These are phyloP conservation scores for Candida verbasci DNA, from an alignment of 805 yeast genomes.

Conservation along the genomic window DNA sequence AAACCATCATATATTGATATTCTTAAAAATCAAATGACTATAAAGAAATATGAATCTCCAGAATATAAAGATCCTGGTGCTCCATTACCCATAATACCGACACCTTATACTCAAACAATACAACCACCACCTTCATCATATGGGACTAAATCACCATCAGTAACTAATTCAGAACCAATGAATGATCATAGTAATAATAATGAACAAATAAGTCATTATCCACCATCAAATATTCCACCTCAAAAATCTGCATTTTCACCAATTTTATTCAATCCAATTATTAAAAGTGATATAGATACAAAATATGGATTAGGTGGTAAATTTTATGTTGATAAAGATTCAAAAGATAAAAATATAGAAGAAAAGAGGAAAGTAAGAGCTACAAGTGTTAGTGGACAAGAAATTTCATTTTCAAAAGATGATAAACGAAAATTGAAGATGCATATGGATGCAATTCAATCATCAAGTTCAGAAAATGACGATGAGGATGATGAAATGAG, in stretches of 20 bases:
- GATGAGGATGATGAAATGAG: slow-evolving; percentile 28
- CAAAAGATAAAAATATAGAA: slow-evolving; percentile 17
- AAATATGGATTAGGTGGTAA: slow-evolving; percentile 90
- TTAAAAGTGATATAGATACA: slow-evolving; percentile 71
- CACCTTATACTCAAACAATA: slow-evolving; percentile 23
- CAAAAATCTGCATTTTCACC: slow-evolving; percentile 75
- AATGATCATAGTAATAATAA: neutral
- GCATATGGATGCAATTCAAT: slow-evolving; percentile 3
- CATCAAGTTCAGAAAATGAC: slow-evolving; percentile 23
- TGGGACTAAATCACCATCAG: neutral
- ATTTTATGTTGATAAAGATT: slow-evolving; percentile 56
- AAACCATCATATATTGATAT: slow-evolving; percentile 36
- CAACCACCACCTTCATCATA: no score
- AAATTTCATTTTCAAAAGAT: slow-evolving; percentile 9
- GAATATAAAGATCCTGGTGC: slow-evolving; percentile 83
- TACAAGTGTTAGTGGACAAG: slow-evolving; percentile 31
- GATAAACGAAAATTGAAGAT: slow-evolving; percentile 7
- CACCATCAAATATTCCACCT: slow-evolving; percentile 2
- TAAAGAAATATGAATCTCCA: slow-evolving; percentile 26
- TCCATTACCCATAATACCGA: slow-evolving; percentile 58
- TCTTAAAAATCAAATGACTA: slow-evolving; percentile 56
- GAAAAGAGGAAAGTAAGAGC: slow-evolving; percentile 24
- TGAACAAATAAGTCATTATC: slow-evolving; percentile 4
- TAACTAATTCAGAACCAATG: neutral
- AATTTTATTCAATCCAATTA: slow-evolving; percentile 72